Conservation (phyloP, 371 early-diverging fungal genomes). For the Apophysomyces ossiformis region DNA sequence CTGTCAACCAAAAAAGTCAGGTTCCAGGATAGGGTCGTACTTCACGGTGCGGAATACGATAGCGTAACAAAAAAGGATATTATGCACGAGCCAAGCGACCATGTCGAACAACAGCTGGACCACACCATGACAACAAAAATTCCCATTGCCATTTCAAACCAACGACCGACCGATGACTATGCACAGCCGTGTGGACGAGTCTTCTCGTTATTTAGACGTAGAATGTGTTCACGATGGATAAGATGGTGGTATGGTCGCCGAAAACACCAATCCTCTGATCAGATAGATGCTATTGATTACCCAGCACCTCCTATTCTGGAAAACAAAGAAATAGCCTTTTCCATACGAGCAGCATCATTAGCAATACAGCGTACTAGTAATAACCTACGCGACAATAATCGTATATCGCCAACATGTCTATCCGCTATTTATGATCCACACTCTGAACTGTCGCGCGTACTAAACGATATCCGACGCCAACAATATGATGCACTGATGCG, state of each 20-base stretch:
- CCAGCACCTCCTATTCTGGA: background rate
- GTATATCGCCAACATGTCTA: background rate
- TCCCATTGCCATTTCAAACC: background rate
- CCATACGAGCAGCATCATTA: background rate
- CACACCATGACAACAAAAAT: background rate
- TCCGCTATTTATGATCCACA: slow-evolving; percentile 1
- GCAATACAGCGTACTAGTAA: background rate
- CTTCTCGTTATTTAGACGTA: background rate
- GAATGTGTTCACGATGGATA: slow-evolving; percentile 4
- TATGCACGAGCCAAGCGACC: background rate
- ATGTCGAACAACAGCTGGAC: background rate
- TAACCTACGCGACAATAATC: background rate
- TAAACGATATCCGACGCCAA: background rate
- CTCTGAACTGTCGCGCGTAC: slow-evolving; percentile 4
- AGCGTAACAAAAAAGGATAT: background rate
- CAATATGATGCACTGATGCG: slow-evolving; percentile 1
- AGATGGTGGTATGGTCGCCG: background rate
- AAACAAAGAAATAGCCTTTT: background rate
- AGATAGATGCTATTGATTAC: slow-evolving; percentile 2
- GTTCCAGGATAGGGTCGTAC: background rate
- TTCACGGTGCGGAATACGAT: background rate
- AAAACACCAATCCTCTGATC: background rate
- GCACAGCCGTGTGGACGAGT: background rate
- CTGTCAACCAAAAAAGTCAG: background rate
- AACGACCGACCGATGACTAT: background rate